A percentile compares a stretch with the other conserved stretches of the same genome.
These are phyloP conservation scores for Rhynchospora tenuis DNA, from an alignment of 176 grass and related monocot genomes.

Conservation along the genomic window DNA sequence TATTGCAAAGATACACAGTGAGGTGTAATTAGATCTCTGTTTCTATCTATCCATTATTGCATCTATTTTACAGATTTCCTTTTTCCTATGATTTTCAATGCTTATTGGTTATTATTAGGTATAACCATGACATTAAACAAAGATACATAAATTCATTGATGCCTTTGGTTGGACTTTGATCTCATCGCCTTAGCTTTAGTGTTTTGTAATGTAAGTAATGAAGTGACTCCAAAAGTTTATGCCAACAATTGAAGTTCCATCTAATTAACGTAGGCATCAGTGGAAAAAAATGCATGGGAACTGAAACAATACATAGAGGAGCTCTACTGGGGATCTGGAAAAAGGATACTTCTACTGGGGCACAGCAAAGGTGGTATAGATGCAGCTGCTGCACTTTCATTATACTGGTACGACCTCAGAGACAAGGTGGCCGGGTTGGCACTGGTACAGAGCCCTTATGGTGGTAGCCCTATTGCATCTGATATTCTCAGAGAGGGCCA, in stretches of 20 bases:
- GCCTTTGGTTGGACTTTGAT: neutral
- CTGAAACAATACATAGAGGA: constrained; percentile 87
- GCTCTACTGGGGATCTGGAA: constrained; percentile 80
- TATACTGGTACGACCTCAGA: constrained; percentile 79
- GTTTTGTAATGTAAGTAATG: neutral
- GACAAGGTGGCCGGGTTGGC: constrained; percentile 74
- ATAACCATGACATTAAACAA: neutral
- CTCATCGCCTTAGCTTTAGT: neutral
- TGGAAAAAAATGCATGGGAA: constrained; percentile 72
- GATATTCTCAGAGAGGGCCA: constrained; percentile 86
- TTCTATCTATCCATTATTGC: neutral
- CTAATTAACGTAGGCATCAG: constrained; percentile 53
- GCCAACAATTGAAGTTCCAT: neutral
- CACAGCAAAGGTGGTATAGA: constrained; percentile 94
- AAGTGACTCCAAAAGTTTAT: neutral
- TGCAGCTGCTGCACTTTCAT: constrained; percentile 64
- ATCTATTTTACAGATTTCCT: neutral
- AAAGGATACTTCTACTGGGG: constrained; percentile 70
- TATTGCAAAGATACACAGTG: constrained; percentile 88
- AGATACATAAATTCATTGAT: neutral
- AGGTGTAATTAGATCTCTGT: constrained; percentile 49
- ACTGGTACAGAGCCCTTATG: constrained; percentile 84
- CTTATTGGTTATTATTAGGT: neutral
- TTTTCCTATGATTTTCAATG: neutral
- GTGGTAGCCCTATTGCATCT: constrained; percentile 68